A percentile compares a stretch with the other conserved stretches of the same genome.
phyloP scores from a whole-genome alignment of 2,329 filamentous ascomycete genomes.

The Hirsutella minnesotensis region DNA sequence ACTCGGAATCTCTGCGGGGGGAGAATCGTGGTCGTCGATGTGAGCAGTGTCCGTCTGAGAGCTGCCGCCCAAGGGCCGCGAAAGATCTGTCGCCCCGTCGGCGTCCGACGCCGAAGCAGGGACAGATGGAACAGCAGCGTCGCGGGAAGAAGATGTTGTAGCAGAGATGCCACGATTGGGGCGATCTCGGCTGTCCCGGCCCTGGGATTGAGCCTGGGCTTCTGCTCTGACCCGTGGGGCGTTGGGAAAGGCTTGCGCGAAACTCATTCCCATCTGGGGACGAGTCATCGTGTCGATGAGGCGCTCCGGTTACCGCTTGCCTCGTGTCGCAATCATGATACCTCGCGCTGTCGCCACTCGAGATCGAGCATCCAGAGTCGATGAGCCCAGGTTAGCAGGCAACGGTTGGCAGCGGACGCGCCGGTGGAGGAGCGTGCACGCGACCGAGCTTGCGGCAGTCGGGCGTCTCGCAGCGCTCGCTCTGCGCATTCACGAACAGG shows the following conservation, averaged over 20 bases:
- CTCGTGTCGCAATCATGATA: slow-evolving; percentile 46
- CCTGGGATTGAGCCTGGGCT: slow-evolving; percentile 16
- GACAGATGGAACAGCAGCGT: slow-evolving; percentile 1
- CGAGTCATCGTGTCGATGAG: slow-evolving; percentile 59
- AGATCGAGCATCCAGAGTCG: slow-evolving; percentile 11
- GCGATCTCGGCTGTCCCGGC: slow-evolving; percentile 21
- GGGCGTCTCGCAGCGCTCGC: not conserved
- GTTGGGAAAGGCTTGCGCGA: slow-evolving; percentile 77
- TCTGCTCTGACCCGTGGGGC: slow-evolving; percentile 53
- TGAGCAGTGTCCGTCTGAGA: slow-evolving; percentile 17
- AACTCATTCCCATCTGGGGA: slow-evolving; percentile 60
- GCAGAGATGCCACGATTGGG: slow-evolving; percentile 13
- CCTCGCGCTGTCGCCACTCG: slow-evolving; percentile 22
- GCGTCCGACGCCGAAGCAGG: slow-evolving; percentile 11
- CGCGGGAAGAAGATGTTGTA: slow-evolving; percentile 12
- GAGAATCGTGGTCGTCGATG: slow-evolving; percentile 48
- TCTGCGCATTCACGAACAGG: not conserved
- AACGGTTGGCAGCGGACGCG: too few relatives aligned
- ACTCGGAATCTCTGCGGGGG: slow-evolving; percentile 55
- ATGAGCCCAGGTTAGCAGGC: not conserved
- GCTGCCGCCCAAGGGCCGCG: slow-evolving; percentile 14
- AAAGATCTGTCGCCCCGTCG: slow-evolving; percentile 12
- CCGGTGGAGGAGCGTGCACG: slow-evolving; percentile 22
- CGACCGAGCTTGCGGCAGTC: slow-evolving; percentile 18
- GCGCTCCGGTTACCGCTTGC: slow-evolving; percentile 38